These are phyloP conservation scores for Pachysolen tannophilus DNA, from an alignment of 805 yeast species.

Conservation along the genomic window DNA sequence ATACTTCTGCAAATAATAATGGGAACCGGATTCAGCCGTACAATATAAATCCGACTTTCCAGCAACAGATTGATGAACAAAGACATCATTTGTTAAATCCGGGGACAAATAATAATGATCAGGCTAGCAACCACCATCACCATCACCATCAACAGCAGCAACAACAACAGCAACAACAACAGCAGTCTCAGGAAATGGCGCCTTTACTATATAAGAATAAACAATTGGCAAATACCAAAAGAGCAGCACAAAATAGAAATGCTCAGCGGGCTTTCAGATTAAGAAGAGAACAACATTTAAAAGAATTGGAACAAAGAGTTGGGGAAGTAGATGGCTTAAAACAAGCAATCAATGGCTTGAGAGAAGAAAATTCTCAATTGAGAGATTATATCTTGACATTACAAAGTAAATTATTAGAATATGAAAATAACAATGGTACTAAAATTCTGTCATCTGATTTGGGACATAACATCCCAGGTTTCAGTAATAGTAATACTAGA, in stretches of 20 bases:
- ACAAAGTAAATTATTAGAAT: conserved; percentile 54
- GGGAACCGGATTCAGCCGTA: too few species aligned
- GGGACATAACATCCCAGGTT: too few species aligned
- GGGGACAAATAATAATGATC: background rate
- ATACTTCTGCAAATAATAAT: too few species aligned
- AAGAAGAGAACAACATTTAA: conserved; percentile 73
- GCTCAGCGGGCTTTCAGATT: conserved; percentile 91
- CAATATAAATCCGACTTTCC: too few species aligned
- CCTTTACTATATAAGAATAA: conserved; percentile 19
- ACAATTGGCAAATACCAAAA: conserved; percentile 56
- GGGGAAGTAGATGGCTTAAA: conserved; percentile 53
- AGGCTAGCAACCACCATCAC: background rate
- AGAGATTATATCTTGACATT: conserved; percentile 66
- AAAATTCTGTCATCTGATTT: too few species aligned
- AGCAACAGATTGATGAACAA: conserved; percentile 11
- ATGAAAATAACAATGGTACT: too few species aligned
- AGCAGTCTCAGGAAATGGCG: conserved; percentile 6
- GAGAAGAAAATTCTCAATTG: conserved; percentile 62
- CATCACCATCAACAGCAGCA: conserved; percentile 1
- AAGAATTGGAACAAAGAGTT: conserved; percentile 69
- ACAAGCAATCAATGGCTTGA: conserved; percentile 57
- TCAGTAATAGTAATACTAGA: too few species aligned
- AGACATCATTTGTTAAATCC: conserved; percentile 10
- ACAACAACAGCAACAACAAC: conserved; percentile 8
- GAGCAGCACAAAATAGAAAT: conserved; percentile 87